Percentiles rank a stretch among this genome's conserved stretches.
Evolutionary conservation across 2,329 filamentous ascomycete genomes (phyloP).

Genomic region (Dactylellina parvicollis): DNA sequence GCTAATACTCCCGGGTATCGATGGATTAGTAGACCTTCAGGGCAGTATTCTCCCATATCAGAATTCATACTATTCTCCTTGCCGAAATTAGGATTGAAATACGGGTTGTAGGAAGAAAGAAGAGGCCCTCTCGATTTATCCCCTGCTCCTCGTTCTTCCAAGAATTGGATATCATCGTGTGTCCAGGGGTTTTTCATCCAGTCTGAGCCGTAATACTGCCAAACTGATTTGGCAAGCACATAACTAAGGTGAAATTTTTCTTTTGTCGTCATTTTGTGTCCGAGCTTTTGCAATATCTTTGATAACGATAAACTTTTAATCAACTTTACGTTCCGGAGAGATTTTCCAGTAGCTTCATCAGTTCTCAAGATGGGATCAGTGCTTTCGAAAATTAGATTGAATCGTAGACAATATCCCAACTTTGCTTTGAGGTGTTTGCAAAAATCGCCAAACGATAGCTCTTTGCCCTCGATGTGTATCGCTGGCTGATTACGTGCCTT

Average conservation of each 20-base stretch:
- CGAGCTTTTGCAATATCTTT: constrained; percentile 21
- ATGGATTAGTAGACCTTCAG: constrained; percentile 31
- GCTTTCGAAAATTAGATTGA: constrained; percentile 34
- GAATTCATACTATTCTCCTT: background rate
- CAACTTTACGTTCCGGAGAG: constrained; percentile 9
- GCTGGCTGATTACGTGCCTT: background rate
- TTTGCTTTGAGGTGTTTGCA: constrained; percentile 34
- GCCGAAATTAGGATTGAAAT: constrained; percentile 33
- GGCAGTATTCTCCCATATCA: constrained; percentile 19
- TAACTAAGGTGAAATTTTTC: constrained; percentile 39
- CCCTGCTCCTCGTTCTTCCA: constrained; percentile 20
- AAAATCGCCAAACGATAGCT: constrained; percentile 31
- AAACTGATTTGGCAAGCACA: constrained; percentile 40
- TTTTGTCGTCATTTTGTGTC: constrained; percentile 31
- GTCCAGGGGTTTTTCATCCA: constrained; percentile 52
- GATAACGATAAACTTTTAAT: constrained; percentile 17
- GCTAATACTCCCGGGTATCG: constrained; percentile 38
- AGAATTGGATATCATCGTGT: constrained; percentile 45
- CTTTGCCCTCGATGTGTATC: background rate
- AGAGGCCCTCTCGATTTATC: background rate
- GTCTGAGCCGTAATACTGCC: constrained; percentile 49
- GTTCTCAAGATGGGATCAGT: constrained; percentile 21
- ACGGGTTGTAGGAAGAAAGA: constrained; percentile 28
- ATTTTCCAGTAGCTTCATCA: background rate
- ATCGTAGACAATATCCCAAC: constrained; percentile 26